Conservation (phyloP, 768 basidiomycete species). For the Xerocomus spinulosus region DNA sequence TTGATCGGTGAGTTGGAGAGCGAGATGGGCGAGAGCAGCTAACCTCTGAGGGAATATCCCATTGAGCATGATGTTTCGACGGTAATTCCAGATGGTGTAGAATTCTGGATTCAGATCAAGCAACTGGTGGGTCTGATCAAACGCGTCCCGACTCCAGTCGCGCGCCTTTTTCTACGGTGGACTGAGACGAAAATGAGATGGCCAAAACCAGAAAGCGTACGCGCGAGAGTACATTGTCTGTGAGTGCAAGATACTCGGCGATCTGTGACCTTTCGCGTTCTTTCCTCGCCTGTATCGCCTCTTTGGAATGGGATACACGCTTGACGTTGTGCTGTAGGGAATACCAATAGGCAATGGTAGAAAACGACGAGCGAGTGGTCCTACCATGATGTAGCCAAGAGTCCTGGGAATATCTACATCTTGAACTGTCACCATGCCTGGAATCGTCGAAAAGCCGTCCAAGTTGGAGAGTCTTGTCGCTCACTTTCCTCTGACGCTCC, state of each 20-base stretch:
- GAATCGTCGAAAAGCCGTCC: conserved; percentile 42
- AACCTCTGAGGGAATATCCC: conserved; percentile 70
- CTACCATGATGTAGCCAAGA: conserved; percentile 22
- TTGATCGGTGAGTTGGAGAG: conserved; percentile 6
- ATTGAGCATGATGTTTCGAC: conserved; percentile 69
- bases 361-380: not conserved
- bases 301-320: conserved; percentile 52
- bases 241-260: conserved; percentile 64
- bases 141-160: conserved; percentile 71
- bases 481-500: conserved; percentile 80
- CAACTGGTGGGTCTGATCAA: conserved; percentile 70
- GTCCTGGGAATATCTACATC: conserved; percentile 8
- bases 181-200: not conserved
- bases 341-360: not conserved
- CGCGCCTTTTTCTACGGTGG: conserved; percentile 55
- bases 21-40: conserved; percentile 6
- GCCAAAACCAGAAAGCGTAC: conserved; percentile 38
- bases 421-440: conserved; percentile 43
- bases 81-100: conserved; percentile 95
- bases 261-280: conserved; percentile 73
- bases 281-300: conserved; percentile 62
- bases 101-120: conserved; percentile 90
- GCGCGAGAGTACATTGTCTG: conserved; percentile 57
- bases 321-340: conserved; percentile 61
- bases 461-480: conserved; percentile 50